These are phyloP conservation scores for Macrolepiota albuminosa DNA, from an alignment of 768 basidiomycete species.

Conservation along the genomic window DNA sequence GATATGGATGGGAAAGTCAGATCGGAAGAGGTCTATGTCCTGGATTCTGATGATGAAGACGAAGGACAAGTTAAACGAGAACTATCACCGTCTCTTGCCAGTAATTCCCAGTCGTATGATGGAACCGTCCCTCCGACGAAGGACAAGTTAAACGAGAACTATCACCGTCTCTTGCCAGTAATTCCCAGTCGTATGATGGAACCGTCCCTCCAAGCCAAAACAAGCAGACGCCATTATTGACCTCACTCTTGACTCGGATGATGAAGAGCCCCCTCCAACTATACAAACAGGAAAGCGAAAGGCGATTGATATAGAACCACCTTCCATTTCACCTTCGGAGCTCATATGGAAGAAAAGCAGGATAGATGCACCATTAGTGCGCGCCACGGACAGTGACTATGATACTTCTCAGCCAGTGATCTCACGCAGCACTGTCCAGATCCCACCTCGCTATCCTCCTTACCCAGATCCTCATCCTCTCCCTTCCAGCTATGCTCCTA, in stretches of 20 bases:
- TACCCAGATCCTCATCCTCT: slow-evolving; percentile 6
- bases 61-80: slow-evolving; percentile 74
- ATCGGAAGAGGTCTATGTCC: slow-evolving; percentile 56
- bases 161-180: slow-evolving; percentile 57
- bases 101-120: slow-evolving; percentile 36
- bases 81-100: slow-evolving; percentile 61
- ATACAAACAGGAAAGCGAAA: slow-evolving; percentile 55
- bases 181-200: slow-evolving; percentile 32
- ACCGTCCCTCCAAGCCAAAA: slow-evolving; percentile 23
- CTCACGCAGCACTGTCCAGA: slow-evolving; percentile 10
- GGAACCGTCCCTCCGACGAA: slow-evolving; percentile 42
- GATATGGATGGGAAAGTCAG: slow-evolving; percentile 39
- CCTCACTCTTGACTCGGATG: slow-evolving; percentile 76
- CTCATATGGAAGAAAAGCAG: slow-evolving; percentile 71
- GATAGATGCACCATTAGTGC: slow-evolving; percentile 22
- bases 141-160: slow-evolving; percentile 71
- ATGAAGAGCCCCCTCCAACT: slow-evolving; percentile 45
- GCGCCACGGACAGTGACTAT: slow-evolving; percentile 13
- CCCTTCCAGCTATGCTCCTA: slow-evolving; percentile 2
- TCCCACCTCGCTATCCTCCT: slow-evolving; percentile 12
- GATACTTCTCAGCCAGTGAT: not conserved
- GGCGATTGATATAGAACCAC: slow-evolving; percentile 43
- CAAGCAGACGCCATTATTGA: slow-evolving; percentile 65
- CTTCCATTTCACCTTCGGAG: slow-evolving; percentile 47
- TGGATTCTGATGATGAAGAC: slow-evolving; percentile 78